Conservation (phyloP, 1,284 basidiomycete genomes). For the Coniferiporia weirii region DNA sequence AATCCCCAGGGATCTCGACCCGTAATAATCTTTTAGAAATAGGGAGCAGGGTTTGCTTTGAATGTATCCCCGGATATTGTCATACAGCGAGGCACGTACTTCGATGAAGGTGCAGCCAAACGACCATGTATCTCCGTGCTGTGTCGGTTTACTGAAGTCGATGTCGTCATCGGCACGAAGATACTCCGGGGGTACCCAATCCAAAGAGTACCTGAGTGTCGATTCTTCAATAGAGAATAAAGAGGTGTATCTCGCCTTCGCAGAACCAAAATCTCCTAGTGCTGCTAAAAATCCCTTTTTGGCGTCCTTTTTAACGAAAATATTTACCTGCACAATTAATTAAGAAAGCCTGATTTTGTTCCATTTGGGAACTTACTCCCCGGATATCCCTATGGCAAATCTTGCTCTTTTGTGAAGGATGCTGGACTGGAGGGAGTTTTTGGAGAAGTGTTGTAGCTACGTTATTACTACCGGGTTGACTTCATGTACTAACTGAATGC, state of each 20-base stretch:
- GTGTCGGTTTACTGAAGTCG: not conserved
- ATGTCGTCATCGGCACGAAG: not conserved
- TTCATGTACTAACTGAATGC: too few species aligned
- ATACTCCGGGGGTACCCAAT: conserved; percentile 2
- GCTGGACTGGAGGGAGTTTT: too few species aligned
- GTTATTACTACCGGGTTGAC: too few species aligned
- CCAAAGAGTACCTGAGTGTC: not conserved
- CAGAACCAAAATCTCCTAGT: conserved; percentile 1
- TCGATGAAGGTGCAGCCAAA: conserved; percentile 5
- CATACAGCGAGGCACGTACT: not conserved
- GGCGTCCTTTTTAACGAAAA: not conserved
- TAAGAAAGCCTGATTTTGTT: not conserved
- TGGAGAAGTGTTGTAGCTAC: too few species aligned
- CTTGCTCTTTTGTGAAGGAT: too few species aligned
- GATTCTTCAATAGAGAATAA: not conserved
- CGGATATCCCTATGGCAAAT: too few species aligned
- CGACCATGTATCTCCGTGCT: not conserved
- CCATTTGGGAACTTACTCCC: too few species aligned
- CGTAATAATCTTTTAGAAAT: not conserved
- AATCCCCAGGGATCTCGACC: not conserved
- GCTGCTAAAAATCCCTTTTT: not conserved
- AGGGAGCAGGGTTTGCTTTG: too few species aligned
- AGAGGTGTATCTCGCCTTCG: not conserved
- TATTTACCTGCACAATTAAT: not conserved
- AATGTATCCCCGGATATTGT: too few species aligned